Conservation (phyloP, 163 green algal species). For the Trebouxia gelatinosa region DNA sequence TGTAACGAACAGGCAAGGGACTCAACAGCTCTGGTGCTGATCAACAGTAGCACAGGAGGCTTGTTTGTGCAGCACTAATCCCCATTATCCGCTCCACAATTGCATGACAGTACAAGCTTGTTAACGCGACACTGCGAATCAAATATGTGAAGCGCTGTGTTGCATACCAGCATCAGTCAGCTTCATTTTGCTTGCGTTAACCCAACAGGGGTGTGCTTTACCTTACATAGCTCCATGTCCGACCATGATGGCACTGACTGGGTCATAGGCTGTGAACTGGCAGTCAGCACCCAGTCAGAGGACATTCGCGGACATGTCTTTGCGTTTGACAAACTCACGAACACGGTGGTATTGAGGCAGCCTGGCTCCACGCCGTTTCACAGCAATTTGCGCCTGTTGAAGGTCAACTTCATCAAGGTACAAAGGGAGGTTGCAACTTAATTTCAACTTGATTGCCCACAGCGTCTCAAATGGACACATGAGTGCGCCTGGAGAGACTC, state of each 20-base stretch:
- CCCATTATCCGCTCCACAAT: too few species aligned
- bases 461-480: not conserved
- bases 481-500: too few species aligned
- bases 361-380: conserved; percentile 53
- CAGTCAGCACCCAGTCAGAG: conserved; percentile 32
- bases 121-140: too few species aligned
- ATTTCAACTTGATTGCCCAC: not conserved
- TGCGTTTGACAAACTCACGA: conserved; percentile 59
- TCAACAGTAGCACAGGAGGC: too few species aligned
- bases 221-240: not conserved
- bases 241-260: not conserved
- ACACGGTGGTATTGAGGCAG: conserved; percentile 65
- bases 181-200: not conserved
- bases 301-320: conserved; percentile 64
- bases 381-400: conserved; percentile 68
- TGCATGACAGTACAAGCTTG: too few species aligned
- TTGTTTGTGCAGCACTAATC: too few species aligned
- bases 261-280: not conserved
- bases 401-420: conserved; percentile 44
- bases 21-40: too few species aligned
- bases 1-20: too few species aligned
- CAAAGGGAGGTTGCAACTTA: conserved; percentile 8
- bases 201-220: not conserved
- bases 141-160: too few species aligned
- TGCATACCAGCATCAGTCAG: too few species aligned